phyloP scores from a whole-genome alignment of 371 early-diverging fungal species.

The Mortierella sp. region DNA sequence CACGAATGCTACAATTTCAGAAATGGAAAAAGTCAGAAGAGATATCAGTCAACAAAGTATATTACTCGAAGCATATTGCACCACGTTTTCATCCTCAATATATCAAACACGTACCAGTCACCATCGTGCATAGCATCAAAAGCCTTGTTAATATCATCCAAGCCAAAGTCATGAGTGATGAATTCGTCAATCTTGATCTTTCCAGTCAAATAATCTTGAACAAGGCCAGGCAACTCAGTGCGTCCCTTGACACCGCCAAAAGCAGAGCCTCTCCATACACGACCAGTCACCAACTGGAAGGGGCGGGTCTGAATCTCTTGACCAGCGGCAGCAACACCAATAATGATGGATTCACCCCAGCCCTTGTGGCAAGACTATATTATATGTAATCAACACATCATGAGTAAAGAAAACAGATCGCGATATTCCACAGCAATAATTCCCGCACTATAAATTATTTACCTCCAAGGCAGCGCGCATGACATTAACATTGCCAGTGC shows the following conservation, averaged over 20 bases:
- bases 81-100: too few species aligned
- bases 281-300: slow-evolving; percentile 95
- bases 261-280: slow-evolving; percentile 96
- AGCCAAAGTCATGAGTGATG: slow-evolving; percentile 84
- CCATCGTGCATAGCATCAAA: slow-evolving; percentile 91
- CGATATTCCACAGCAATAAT: not conserved
- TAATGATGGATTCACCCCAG: slow-evolving; percentile 90
- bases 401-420: not conserved
- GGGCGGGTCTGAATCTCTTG: slow-evolving; percentile 94
- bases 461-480: slow-evolving; percentile 96
- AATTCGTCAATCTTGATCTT: slow-evolving; percentile 92
- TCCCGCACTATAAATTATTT: too few species aligned
- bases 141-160: slow-evolving; percentile 92
- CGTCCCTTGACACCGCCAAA: slow-evolving; percentile 98
- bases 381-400: not conserved
- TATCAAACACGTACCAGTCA: slow-evolving; percentile 64
- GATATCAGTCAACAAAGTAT: not conserved
- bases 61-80: too few species aligned
- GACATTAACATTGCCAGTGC: slow-evolving; percentile 90
- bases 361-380: slow-evolving; percentile 87
- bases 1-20: slow-evolving; percentile 65
- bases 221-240: slow-evolving; percentile 89
- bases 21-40: not conserved
- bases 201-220: slow-evolving; percentile 86
- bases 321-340: slow-evolving; percentile 94